Evolutionary conservation across 2,329 filamentous ascomycete genomes (phyloP).

Genomic region (Leptographium galeiforme): DNA sequence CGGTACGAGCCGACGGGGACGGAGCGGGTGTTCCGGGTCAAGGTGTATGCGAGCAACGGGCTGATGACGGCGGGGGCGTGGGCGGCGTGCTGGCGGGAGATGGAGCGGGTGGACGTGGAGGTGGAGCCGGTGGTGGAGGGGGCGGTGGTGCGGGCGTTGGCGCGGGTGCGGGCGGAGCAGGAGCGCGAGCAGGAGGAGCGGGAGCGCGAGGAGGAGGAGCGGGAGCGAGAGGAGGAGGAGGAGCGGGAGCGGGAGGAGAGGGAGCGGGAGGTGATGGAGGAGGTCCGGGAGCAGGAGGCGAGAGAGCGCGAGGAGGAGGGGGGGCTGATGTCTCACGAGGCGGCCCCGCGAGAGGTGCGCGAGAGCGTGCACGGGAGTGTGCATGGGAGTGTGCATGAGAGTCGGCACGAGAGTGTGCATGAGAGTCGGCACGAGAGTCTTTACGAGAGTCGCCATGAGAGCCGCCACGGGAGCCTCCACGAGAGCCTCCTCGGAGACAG

Average conservation of each 20-base stretch:
- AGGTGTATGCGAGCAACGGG: conserved; percentile 89
- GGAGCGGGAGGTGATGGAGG: conserved; percentile 20
- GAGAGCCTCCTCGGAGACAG: not conserved
- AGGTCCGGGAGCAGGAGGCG: conserved; percentile 13
- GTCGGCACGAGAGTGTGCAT: too few relatives aligned
- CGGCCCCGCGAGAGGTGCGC: not conserved
- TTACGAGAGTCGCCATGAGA: not conserved
- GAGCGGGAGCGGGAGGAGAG: conserved; percentile 12
- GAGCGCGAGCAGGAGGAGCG: conserved; percentile 18
- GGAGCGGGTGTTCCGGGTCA: conserved; percentile 57
- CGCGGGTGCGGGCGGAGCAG: conserved; percentile 26
- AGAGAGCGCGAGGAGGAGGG: not conserved
- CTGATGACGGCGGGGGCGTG: conserved; percentile 86
- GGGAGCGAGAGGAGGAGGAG: conserved; percentile 20
- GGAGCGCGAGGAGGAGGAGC: conserved; percentile 19
- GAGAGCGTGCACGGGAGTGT: not conserved
- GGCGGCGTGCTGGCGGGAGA: conserved; percentile 89
- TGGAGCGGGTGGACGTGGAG: conserved; percentile 97
- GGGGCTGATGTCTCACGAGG: too few relatives aligned
- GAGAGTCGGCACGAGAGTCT: not conserved
- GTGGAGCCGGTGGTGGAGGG: conserved; percentile 60
- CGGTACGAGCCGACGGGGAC: conserved; percentile 37
- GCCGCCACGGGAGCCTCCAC: conserved; percentile 4
- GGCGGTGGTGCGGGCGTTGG: conserved; percentile 42
- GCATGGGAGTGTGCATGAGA: not conserved